Percentiles rank a stretch among this genome's conserved stretches.
These are phyloP conservation scores for Lactarius indigo DNA, from an alignment of 768 basidiomycete species.

Conservation along the genomic window DNA sequence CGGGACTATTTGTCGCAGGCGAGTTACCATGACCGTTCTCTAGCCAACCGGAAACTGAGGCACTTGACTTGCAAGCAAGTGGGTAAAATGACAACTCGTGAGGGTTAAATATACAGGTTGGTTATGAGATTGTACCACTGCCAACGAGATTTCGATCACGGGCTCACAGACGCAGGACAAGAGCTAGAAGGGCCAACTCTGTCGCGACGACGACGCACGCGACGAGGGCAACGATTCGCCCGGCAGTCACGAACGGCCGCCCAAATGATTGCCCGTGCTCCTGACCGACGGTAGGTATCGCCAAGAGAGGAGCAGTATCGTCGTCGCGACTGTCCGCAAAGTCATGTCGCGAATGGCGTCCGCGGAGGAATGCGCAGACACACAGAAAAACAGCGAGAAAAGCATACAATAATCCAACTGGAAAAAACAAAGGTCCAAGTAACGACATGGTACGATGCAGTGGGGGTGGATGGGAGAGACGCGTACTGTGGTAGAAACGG, in stretches of 20 bases:
- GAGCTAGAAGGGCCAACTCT: slow-evolving; percentile 61
- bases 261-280: slow-evolving; percentile 64
- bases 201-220: slow-evolving; percentile 56
- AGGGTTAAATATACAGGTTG: too few species aligned
- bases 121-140: too few species aligned
- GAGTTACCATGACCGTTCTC: neutral
- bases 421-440: slow-evolving; percentile 3
- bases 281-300: slow-evolving; percentile 57
- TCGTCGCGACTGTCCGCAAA: slow-evolving; percentile 53
- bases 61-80: neutral
- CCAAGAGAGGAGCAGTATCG: slow-evolving; percentile 29
- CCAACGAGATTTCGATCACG: neutral
- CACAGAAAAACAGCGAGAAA: slow-evolving; percentile 60
- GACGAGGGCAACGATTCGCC: slow-evolving; percentile 66
- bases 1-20: neutral
- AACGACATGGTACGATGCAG: neutral
- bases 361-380: slow-evolving; percentile 54
- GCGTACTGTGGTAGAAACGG: slow-evolving; percentile 69
- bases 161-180: slow-evolving; percentile 42
- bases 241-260: slow-evolving; percentile 74
- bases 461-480: neutral
- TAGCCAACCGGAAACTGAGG: neutral
- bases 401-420: slow-evolving; percentile 61
- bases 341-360: slow-evolving; percentile 66
- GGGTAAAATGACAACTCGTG: neutral